Percentiles rank a stretch among this genome's conserved stretches.
Conservation (phyloP, 2,329 filamentous ascomycete genomes). For the Colletotrichum tofieldiae region DNA sequence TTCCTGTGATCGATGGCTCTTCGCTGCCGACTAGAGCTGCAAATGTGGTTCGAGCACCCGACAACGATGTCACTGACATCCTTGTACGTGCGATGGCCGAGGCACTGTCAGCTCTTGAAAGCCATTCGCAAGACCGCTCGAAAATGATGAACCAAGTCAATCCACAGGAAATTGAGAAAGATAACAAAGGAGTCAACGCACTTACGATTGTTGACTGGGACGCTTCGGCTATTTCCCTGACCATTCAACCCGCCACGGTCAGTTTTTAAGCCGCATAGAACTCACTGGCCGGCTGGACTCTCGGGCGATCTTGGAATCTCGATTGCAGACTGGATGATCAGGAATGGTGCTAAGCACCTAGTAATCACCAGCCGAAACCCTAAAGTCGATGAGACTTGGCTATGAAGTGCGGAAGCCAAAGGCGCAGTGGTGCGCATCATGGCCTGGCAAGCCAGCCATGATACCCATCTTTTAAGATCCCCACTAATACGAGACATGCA, state of each 20-base stretch:
- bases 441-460: neutral
- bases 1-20: neutral
- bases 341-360: slow-evolving; percentile 51
- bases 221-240: neutral
- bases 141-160: neutral
- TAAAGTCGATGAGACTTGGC: slow-evolving; percentile 36
- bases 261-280: slow-evolving; percentile 43
- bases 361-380: slow-evolving; percentile 56
- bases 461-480: too few species aligned
- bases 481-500: slow-evolving; percentile 5
- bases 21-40: neutral
- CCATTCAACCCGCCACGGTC: slow-evolving; percentile 7
- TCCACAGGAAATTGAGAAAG: neutral
- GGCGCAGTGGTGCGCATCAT: slow-evolving; percentile 6
- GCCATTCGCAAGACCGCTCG: too few species aligned
- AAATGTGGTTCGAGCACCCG: neutral
- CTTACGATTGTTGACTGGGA: slow-evolving; percentile 5
- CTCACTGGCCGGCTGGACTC: slow-evolving; percentile 52
- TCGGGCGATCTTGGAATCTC: slow-evolving; percentile 53
- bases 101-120: neutral
- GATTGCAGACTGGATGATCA: slow-evolving; percentile 54
- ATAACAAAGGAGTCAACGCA: neutral
- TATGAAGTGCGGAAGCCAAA: neutral
- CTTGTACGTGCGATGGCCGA: neutral
- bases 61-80: neutral